Base-by-base conservation (phyloP, 352 stramenopile genomes). In the Globisporangium uncinulatum region DNA sequence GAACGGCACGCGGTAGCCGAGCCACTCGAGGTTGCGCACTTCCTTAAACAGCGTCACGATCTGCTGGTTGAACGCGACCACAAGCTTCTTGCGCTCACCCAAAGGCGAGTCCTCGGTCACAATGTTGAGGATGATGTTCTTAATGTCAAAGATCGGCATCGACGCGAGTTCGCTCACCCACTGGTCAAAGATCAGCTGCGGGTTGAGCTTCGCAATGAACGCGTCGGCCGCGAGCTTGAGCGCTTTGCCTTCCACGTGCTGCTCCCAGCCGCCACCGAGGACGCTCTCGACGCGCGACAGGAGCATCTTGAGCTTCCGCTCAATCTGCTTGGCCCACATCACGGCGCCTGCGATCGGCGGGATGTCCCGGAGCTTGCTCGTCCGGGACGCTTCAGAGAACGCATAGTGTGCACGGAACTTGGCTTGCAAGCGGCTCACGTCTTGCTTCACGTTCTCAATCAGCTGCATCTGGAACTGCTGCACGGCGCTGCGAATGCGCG, bases 281-380 rank as follows among this genome's bases (percentile, higher is more conserved):
- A 99, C 96, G 66, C 97, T 95, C 60, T 98, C 89, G 62, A 99
- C 97, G 41, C 97, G 83, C n/a, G 91, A 83, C 51, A 99, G 87
- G 6, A 99, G 77, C 57, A 95, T 87, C 71, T 98, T 89, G 14
- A 99, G 72, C 70, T 99, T 98, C n/a, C 96, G 83, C 70, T 99
- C 97, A 74, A 99, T 99, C 74, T 99, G 97, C 65, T 98, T 98
- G 15, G 97, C 97, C 98, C 98, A 99, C 66, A 99, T 92, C 45
- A 99, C 98, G 50, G 98, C 98, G 31, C 96, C 97, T 37, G 93
- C 93, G 39, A 99, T 95, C 21, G 97, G 97, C 19, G 98, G 97
- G 39, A 99, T 98, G 56, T 99, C 97, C 49, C 96, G 85, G 29
- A 99, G 64, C 56, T 94, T 94, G 54, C 93, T 97, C 61, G 98